phyloP scores from a whole-genome alignment of 495 filamentous ascomycete genomes.

The Daldinia bambusicola region DNA sequence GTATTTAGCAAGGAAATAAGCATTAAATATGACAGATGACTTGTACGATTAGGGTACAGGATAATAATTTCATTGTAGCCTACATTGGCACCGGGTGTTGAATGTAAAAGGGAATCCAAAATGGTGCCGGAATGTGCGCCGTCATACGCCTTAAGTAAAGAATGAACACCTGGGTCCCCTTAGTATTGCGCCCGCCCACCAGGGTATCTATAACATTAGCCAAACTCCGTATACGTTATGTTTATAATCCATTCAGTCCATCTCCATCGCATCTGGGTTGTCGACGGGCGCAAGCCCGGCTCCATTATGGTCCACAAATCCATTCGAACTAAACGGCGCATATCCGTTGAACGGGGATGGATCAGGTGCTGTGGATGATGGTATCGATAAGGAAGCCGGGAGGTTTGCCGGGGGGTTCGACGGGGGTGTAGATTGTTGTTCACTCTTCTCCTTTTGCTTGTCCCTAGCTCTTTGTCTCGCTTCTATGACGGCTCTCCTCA shows the following conservation, averaged over 20 bases:
- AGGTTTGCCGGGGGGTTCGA: conserved; percentile 1
- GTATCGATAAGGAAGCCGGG: background rate
- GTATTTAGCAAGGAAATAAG: conserved; percentile 10
- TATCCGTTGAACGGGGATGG: background rate
- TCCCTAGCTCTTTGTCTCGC: conserved; percentile 73
- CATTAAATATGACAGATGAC: conserved; percentile 6
- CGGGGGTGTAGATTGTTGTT: conserved; percentile 1
- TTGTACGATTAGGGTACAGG: conserved; percentile 18
- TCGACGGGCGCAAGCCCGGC: conserved; percentile 23
- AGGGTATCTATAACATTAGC: conserved; percentile 37
- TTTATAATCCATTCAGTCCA: conserved; percentile 59
- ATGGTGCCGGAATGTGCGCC: conserved; percentile 9
- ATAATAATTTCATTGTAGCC: conserved; percentile 29
- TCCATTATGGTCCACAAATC: conserved; percentile 19
- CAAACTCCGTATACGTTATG: conserved; percentile 35
- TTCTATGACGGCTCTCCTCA: conserved; percentile 87
- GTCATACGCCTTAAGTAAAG: background rate
- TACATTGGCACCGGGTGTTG: conserved; percentile 17
- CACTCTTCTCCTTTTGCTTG: conserved; percentile 45
- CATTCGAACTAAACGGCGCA: conserved; percentile 9
- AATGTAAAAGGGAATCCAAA: conserved; percentile 45
- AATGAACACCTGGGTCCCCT: background rate
- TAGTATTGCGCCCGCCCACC: conserved; percentile 35
- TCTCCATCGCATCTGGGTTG: conserved; percentile 78
- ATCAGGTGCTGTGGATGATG: background rate